Evolutionary conservation across 106 monocot species (phyloP), one percentile per base, ranked within the genome.

Genomic region (Amphibolis antarctica): DNA sequence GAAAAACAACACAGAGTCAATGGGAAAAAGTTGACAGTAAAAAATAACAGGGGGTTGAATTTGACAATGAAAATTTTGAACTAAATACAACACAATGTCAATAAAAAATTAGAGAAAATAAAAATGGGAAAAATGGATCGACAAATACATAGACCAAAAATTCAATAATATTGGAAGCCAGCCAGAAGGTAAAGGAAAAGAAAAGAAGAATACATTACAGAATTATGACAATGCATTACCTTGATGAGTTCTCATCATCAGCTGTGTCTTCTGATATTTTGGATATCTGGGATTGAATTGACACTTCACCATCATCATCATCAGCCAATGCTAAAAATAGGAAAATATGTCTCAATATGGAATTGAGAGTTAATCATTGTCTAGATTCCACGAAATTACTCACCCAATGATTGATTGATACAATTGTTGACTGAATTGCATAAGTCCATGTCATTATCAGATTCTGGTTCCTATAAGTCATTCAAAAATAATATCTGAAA

Each of bases 181-280:
- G 7, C 36, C 36, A 36, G 36, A 36, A 36, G 7, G 7, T 36
- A 36, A 4, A 36, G 7, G 7, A 7, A 36, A 2, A 36, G 7
- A 36, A 36, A 36, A 36, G 36, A 7, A 2, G 7, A 36, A 36
- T 7, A 36, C 2, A 36, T 4, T 4, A 36, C 2, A 36, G 36
- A 36, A 36, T 12, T 24, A 24, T 55, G 0, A 55, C 4, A 43
- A 14, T 31, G 29, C 28, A 25, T 44, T 75, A 96, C 96, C 96
- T 90, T 66, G 96, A 87, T 43, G 86, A 96, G 5, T 75, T 61
- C 56, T 96, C 89, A 74, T 86, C 89, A n/a, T 85, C 85, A 62
- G 74, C 77, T 51, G 79, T 86, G 63, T 90, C 86, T 77, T 84
- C 84, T 28, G 84, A 87, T 62, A 68, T 72, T 78, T 83, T 89